Conservation (phyloP, 1,284 basidiomycete genomes). For the Termitomyces sp. region DNA sequence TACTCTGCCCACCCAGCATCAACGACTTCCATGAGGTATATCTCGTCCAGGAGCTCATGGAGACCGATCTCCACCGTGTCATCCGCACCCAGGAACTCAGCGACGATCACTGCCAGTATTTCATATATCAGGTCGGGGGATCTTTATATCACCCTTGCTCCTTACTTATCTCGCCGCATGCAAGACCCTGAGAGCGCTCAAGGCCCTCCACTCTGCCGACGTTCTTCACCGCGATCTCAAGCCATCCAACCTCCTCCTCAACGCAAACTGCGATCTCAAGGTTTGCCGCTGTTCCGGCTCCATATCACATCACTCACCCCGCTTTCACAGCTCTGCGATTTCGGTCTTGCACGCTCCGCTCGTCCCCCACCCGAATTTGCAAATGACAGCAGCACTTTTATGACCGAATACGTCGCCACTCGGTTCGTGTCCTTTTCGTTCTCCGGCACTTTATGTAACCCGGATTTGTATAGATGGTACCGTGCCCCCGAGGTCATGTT, state of each 20-base stretch:
- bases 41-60: slow-evolving; percentile 88
- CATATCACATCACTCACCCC: neutral
- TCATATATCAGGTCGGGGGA: slow-evolving; percentile 79
- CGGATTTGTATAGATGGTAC: slow-evolving; percentile 67
- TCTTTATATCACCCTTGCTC: neutral
- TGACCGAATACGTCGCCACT: slow-evolving; percentile 94
- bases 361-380: slow-evolving; percentile 76
- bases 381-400: slow-evolving; percentile 82
- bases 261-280: slow-evolving; percentile 94
- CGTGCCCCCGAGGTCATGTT: slow-evolving; percentile 94
- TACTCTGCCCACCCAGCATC: slow-evolving; percentile 56
- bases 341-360: slow-evolving; percentile 85
- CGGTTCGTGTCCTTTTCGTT: slow-evolving; percentile 35
- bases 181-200: slow-evolving; percentile 87
- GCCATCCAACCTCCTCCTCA: slow-evolving; percentile 87
- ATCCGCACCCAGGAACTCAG: slow-evolving; percentile 81
- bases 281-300: slow-evolving; percentile 31
- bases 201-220: slow-evolving; percentile 88
- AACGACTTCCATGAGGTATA: slow-evolving; percentile 75
- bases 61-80: slow-evolving; percentile 85
- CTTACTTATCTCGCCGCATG: neutral
- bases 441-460: neutral
- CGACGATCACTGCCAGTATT: slow-evolving; percentile 93
- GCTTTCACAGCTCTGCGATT: slow-evolving; percentile 73
- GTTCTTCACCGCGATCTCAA: slow-evolving; percentile 89